Base-by-base conservation (phyloP, 331 rosid genomes). In the Telfairia occidentalis region DNA sequence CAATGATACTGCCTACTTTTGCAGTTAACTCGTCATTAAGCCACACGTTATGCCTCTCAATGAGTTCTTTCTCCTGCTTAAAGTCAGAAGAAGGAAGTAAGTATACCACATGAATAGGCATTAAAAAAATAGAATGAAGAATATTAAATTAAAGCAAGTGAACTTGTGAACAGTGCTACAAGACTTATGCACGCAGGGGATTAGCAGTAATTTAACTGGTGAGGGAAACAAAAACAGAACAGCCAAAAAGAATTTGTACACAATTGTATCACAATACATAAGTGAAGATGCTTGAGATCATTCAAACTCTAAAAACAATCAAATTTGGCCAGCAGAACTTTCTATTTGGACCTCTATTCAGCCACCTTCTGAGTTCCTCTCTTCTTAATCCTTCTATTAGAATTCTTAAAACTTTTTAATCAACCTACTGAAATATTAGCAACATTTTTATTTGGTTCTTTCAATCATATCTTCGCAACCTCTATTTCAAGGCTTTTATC, bases 31-130 rank as follows among this genome's bases (percentile, higher is more conserved):
- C 97, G 63, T 95, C 92, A 40, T 90, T 87, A 76, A 95, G 93
- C 96, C 92, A 94, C 23, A 75, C 81, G 78, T 87, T 94, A 75
- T 94, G 98, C 83, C 87, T 90, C 86, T 95, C 89, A 40, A 88
- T 70, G 66, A 95, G 93, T 80, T 91, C 97, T 78, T 95, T 95
- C 89, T 95, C 98, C 98, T 94, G 92, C 60, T 76, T 73, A 78
- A 59, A 77, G 46, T 18, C 75, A 10, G 59, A 80, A 43, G 30
- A 77, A 76, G 38, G 48, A 16, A 65, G 19, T 4, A 37, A 64
- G 28, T 61, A 78, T 82, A 78, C 54, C 76, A 54, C 60, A 73
- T 59, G 46, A 80, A 57, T 57, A 45, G n/a, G 11, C 57, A 78
- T 26, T 0, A 63, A n/a, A 57, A 28, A 37, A 60, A 60, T 65